These are phyloP conservation scores for Triglochin maritima DNA, from an alignment of 106 monocot genomes.

Conservation along the genomic window DNA sequence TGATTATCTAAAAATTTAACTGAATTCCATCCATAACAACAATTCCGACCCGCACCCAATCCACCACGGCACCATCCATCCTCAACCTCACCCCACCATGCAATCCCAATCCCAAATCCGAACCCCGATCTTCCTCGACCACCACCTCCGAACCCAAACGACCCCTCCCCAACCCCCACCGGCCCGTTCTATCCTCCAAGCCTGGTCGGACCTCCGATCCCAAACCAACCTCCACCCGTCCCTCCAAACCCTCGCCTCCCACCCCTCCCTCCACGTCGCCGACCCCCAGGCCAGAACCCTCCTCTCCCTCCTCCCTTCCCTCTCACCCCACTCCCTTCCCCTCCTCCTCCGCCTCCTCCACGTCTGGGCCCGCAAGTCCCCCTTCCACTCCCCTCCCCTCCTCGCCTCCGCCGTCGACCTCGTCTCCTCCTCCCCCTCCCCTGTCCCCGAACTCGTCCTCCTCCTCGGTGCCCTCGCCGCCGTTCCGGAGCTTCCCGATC, in stretches of 20 bases:
- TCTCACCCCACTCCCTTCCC: constrained; percentile 12
- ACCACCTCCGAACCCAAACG: constrained; percentile 18
- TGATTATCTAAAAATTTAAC: too few relatives aligned
- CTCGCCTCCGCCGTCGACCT: constrained; percentile 16
- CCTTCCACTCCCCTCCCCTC: constrained; percentile 31
- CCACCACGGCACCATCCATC: too few relatives aligned
- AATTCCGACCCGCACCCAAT: too few relatives aligned
- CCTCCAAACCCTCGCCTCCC: constrained; percentile 45
- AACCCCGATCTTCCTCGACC: constrained; percentile 16
- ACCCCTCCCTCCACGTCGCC: constrained; percentile 40
- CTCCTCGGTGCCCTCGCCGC: constrained; percentile 39
- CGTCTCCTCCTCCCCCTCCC: constrained; percentile 4
- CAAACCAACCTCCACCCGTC: constrained; percentile 16
- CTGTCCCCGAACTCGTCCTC: constrained; percentile 12
- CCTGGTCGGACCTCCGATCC: constrained; percentile 44
- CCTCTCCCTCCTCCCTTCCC: constrained; percentile 37
- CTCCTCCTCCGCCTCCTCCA: constrained; percentile 45
- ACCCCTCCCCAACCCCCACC: not conserved
- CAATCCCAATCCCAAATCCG: constrained; percentile 6
- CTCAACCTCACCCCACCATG: too few relatives aligned
- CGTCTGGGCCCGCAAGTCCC: constrained; percentile 36
- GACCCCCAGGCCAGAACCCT: constrained; percentile 50
- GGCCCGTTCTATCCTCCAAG: constrained; percentile 36
- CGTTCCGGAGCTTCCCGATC: constrained; percentile 9
- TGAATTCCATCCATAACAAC: too few relatives aligned